Evolutionary conservation across 225 moss, liverwort and hornwort genomes (phyloP).

Genomic region (Asterella californica): DNA sequence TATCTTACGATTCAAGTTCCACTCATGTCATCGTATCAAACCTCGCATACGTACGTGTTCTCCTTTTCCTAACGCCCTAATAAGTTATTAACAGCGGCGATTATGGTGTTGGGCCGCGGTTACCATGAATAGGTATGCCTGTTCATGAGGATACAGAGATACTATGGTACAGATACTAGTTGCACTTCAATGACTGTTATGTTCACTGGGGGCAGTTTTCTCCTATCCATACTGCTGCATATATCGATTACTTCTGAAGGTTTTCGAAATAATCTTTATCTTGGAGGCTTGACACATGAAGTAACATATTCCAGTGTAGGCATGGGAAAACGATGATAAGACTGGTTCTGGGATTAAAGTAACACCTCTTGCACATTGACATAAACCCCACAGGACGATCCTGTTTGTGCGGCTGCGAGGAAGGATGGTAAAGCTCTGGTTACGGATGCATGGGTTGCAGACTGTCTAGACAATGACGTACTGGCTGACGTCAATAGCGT

Average conservation of each 20-base stretch:
- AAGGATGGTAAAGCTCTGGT: constrained; percentile 42
- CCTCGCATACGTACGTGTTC: constrained; percentile 25
- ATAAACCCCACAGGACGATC: constrained; percentile 29
- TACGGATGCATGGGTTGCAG: constrained; percentile 43
- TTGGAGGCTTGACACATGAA: no score
- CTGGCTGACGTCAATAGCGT: constrained; percentile 33
- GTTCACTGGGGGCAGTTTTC: not conserved
- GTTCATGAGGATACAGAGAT: no score
- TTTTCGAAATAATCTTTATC: no score
- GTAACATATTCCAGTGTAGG: no score
- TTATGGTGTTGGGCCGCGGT: no score
- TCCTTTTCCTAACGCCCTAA: not conserved
- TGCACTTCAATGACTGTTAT: no score
- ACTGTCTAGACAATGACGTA: constrained; percentile 30
- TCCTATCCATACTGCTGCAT: not conserved
- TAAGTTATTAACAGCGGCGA: no score
- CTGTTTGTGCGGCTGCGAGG: constrained; percentile 44
- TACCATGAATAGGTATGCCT: no score
- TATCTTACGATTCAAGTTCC: constrained; percentile 32
- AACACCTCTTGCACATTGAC: not conserved
- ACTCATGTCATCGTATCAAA: constrained; percentile 45
- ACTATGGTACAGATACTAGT: no score
- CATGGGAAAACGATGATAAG: no score
- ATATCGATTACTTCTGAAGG: no score
- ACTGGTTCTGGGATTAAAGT: not conserved